A percentile compares a stretch with the other conserved stretches of the same genome.
These are phyloP conservation scores for Aechmea fasciata DNA, from an alignment of 176 grass and related monocot genomes.

Conservation along the genomic window DNA sequence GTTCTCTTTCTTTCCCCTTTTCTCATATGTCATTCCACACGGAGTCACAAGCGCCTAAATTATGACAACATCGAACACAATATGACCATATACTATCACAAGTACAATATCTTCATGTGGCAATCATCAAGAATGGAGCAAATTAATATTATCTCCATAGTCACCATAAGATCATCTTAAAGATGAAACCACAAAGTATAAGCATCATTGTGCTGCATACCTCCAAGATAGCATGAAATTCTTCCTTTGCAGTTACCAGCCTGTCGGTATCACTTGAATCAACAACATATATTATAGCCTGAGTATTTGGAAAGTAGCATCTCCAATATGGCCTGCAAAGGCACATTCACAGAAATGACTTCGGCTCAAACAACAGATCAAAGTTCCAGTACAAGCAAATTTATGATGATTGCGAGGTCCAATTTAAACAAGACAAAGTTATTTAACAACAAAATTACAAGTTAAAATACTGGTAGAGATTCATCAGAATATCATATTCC, in stretches of 20 bases:
- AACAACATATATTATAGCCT: slow-evolving; percentile 98
- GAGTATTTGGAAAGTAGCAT: slow-evolving; percentile 99
- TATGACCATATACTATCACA: too few relatives aligned
- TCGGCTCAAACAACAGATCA: not conserved
- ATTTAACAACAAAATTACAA: not conserved
- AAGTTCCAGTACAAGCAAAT: slow-evolving; percentile 4
- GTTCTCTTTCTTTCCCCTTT: too few relatives aligned
- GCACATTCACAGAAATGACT: slow-evolving; percentile 11
- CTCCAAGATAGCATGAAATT: slow-evolving; percentile 98
- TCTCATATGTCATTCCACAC: too few relatives aligned
- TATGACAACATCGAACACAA: too few relatives aligned
- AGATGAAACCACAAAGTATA: not conserved
- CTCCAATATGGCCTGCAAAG: slow-evolving; percentile 84
- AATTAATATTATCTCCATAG: too few relatives aligned
- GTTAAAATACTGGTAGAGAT: slow-evolving; percentile 2
- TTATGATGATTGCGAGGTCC: not conserved
- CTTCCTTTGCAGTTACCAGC: slow-evolving; percentile 90
- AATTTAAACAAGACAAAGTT: not conserved
- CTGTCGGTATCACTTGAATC: slow-evolving; percentile 99
- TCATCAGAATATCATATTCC: too few relatives aligned
- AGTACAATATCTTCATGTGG: too few relatives aligned
- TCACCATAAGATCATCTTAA: too few relatives aligned
- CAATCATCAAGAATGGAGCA: too few relatives aligned
- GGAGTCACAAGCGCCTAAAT: too few relatives aligned
- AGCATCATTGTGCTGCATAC: slow-evolving; percentile 20